phyloP scores from a whole-genome alignment of 2,329 filamentous ascomycete genomes.

The Alternaria sp. region DNA sequence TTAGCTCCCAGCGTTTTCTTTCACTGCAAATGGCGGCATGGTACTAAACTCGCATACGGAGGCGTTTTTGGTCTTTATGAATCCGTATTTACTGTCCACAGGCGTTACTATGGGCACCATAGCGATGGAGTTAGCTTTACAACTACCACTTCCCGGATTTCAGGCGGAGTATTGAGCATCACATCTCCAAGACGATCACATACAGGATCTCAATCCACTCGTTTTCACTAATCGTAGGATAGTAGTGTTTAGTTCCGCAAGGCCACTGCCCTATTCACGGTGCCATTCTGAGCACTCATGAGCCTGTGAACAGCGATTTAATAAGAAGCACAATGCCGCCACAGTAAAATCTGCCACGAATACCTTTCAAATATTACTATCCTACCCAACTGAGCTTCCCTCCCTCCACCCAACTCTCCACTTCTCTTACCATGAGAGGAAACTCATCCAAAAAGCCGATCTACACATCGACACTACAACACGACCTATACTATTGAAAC shows the following conservation, averaged over 20 bases:
- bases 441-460: neutral
- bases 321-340: neutral
- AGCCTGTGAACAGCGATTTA: neutral
- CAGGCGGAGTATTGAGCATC: neutral
- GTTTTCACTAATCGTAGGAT: neutral
- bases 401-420: neutral
- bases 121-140: constrained; percentile 10
- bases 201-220: neutral
- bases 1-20: neutral
- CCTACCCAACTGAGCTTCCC: neutral
- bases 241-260: neutral
- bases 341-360: neutral
- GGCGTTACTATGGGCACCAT: constrained; percentile 11
- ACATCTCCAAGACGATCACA: neutral
- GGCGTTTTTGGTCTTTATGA: neutral
- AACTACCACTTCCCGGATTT: neutral
- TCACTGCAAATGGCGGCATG: neutral
- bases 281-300: neutral
- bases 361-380: too few relatives aligned
- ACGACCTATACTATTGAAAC: neutral
- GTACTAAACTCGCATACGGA: neutral
- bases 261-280: neutral
- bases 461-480: neutral
- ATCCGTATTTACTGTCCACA: neutral
- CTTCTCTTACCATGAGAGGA: neutral